Percentiles rank a stretch among this genome's conserved stretches.
Conservation (phyloP, 192 early-diverging fungal species). For the Haplosporangium gracile region DNA sequence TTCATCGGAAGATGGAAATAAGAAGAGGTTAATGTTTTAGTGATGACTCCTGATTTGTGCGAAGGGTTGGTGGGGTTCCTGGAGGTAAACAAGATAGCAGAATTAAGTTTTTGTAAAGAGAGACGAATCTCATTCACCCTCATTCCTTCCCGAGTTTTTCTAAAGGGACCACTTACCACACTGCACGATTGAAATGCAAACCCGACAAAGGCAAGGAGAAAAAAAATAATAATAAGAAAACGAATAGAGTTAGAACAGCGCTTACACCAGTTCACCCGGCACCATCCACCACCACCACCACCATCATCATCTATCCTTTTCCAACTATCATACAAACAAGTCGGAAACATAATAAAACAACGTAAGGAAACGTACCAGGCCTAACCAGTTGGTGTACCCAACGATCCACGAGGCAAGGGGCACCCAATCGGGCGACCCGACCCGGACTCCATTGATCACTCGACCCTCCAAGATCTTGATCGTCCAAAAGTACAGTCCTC, state of each 20-base stretch:
- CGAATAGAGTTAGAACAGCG: neutral
- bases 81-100: neutral
- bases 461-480: conserved; percentile 51
- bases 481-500: conserved; percentile 68
- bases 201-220: neutral
- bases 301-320: no score
- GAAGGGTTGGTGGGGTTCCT: neutral
- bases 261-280: neutral
- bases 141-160: neutral
- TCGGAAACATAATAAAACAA: neutral
- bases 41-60: neutral
- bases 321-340: no score
- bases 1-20: no score
- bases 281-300: conserved; percentile 1
- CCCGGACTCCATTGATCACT: conserved; percentile 43
- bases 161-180: conserved; percentile 15
- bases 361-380: conserved; percentile 45
- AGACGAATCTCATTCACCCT: neutral
- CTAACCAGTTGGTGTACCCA: conserved; percentile 67
- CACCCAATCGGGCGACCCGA: conserved; percentile 61
- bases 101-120: neutral
- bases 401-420: conserved; percentile 67
- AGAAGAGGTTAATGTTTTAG: neutral
- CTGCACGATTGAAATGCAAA: neutral
- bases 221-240: neutral